Evolutionary conservation across 441 rosid species (phyloP), one percentile per base, ranked within the genome.

Genomic region (Erodium moschatum): DNA sequence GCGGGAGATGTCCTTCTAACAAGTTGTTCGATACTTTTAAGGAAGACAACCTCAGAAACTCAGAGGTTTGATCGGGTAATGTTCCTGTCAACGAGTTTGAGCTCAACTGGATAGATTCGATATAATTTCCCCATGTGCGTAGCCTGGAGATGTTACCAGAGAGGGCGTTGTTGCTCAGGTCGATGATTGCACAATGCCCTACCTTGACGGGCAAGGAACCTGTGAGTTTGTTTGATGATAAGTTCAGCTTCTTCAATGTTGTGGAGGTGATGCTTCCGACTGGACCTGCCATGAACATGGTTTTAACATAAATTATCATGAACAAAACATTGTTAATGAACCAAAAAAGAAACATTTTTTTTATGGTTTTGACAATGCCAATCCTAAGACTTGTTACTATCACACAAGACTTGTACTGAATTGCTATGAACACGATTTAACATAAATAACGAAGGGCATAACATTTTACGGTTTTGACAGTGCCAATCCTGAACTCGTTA

Each of bases 111-210:
- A 87, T 80, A 65, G 72, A 73, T 79, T 87, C 92, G 50, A 82
- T 80, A 42, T 78, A 84, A 80, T 84, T 80, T n/a, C 92, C 92
- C 92, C 90, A 87, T 66, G 69, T 72, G 74, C 77, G 81, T 44
- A 85, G 80, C 71, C 85, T 82, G 58, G 90, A 84, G 7, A 87
- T 68, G 65, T 81, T 75, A 33, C 88, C 92, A 63, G 85, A 84
- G 54, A 87, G 75, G 12, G 67, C 76, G 67, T 85, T 87, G 68
- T 85, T 74, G 72, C 87, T 84, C 65, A 87, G 77, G 72, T 87
- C 89, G 73, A 87, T 71, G 69, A 78, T 31, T 54, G 88, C 79
- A 40, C 92, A 85, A 66, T 77, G 86, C 66, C 87, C 92, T 35
- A 85, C 69, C 56, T 66, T 81, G 67, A 71, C 1, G 6, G 88